Evolutionary conservation across 371 early-diverging fungal genomes (phyloP), one percentile per base, ranked within the genome.

Genomic region (Smittium mucronatum): DNA sequence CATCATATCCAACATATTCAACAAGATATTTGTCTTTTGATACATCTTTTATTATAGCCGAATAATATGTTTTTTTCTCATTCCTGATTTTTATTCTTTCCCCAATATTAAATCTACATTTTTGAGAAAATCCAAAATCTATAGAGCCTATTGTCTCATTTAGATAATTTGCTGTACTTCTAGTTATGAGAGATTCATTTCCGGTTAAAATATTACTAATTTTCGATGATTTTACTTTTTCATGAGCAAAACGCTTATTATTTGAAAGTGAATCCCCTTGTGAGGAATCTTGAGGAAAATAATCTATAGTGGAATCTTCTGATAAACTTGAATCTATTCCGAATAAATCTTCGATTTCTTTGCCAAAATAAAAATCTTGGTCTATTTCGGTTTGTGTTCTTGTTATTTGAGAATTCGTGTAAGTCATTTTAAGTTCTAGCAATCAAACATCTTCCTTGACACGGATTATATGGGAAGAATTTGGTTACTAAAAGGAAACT

Each of bases 101-200:
- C 26, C 78, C 78, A 2, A 70, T 69, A 2, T 26, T 36, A 35
- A 26, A 67, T 28, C 28, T 17, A 36, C 16, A 1, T 71, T 68
- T 8, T 1, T 47, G 64, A 0, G n/a, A 25, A 1, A 73, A 30
- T 1, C 72, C 78, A 0, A 69, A 70, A 34, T 70, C 70, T 2
- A 64, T 32, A 28, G 36, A 68, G 64, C 16, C 75, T 57, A 0
- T 75, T 72, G 0, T 75, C 68, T 31, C 77, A 71, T 21, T 71
- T 73, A 32, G 75, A 74, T 16, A 67, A 21, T 57, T 33, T 34
- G 67, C 35, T 2, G 77, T 76, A 17, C 73, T 69, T 58, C 78
- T 74, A 0, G 78, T 78, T 36, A 75, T 34, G 63, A 78, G 77
- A n/a, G 78, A 78, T 25, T 78, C 78, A 1, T 78, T 78, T 2